Evolutionary conservation across 2,329 filamentous ascomycete genomes (phyloP).

Genomic region (Penicillium fuscoglaucum): DNA sequence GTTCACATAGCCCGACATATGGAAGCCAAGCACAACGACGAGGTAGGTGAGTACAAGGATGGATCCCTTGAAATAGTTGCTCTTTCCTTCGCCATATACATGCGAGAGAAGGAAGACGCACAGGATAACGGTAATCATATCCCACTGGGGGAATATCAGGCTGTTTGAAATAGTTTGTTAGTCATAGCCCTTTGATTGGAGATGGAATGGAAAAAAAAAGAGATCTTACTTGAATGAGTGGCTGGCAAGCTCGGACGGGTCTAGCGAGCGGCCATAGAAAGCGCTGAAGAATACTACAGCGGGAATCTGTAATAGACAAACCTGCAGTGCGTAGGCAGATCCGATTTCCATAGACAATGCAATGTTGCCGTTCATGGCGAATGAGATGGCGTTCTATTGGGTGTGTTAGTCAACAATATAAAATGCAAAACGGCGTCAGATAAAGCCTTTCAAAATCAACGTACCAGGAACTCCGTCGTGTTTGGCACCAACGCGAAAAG

Average conservation of each 20-base stretch:
- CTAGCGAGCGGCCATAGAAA: slow-evolving; percentile 61
- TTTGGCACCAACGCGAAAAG: slow-evolving; percentile 96
- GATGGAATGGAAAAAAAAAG: not conserved
- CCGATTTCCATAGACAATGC: slow-evolving; percentile 98
- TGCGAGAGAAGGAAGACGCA: slow-evolving; percentile 96
- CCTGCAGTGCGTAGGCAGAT: slow-evolving; percentile 93
- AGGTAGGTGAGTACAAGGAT: slow-evolving; percentile 91
- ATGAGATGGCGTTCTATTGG: slow-evolving; percentile 87
- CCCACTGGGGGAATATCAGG: slow-evolving; percentile 97
- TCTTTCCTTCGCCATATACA: slow-evolving; percentile 98
- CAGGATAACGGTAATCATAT: slow-evolving; percentile 94
- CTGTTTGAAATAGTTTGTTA: slow-evolving; percentile 41
- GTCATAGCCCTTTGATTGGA: slow-evolving; percentile 17
- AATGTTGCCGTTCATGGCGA: slow-evolving; percentile 99
- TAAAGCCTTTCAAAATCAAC: slow-evolving; percentile 31
- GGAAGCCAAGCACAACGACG: slow-evolving; percentile 89
- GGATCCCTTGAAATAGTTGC: slow-evolving; percentile 99
- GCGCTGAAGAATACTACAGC: slow-evolving; percentile 90
- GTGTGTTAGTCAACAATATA: slow-evolving; percentile 15
- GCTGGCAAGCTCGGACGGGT: slow-evolving; percentile 53
- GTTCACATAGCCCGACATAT: slow-evolving; percentile 69
- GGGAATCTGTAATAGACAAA: slow-evolving; percentile 91
- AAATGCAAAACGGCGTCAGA: not conserved
- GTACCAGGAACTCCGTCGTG: slow-evolving; percentile 92
- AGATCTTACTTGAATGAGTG: slow-evolving; percentile 55